Conservation (phyloP, 2,329 filamentous ascomycete species). For the Aureobasidium sp. region DNA sequence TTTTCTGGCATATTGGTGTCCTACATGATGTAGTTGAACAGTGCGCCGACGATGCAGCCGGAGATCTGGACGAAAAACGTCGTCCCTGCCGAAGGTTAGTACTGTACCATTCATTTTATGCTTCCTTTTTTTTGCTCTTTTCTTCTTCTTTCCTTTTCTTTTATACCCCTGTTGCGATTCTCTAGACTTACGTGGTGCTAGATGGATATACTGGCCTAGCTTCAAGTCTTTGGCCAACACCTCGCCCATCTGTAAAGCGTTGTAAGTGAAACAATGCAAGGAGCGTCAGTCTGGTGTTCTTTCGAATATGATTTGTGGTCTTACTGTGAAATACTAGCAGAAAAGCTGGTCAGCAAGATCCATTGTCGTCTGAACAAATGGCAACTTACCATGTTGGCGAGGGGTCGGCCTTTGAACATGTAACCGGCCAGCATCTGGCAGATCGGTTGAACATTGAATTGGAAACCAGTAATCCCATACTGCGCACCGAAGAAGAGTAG, state of each 20-base stretch:
- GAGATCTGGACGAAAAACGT: constrained; percentile 41
- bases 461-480: constrained; percentile 31
- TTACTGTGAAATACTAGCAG: too few relatives aligned
- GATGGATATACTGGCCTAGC: constrained; percentile 32
- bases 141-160: not conserved
- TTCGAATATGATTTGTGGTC: too few relatives aligned
- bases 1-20: not conserved
- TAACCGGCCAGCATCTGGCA: constrained; percentile 46
- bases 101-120: not conserved
- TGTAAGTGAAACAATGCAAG: constrained; percentile 22
- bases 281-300: too few relatives aligned
- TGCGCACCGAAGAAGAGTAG: constrained; percentile 26
- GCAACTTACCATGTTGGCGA: constrained; percentile 25
- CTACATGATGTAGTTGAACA: constrained; percentile 40
- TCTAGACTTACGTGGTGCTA: constrained; percentile 26
- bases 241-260: constrained; percentile 26
- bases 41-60: constrained; percentile 37
- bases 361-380: too few relatives aligned
- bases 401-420: constrained; percentile 35
- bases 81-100: not conserved
- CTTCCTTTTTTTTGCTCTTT: not conserved
- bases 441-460: constrained; percentile 35
- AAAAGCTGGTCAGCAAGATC: too few relatives aligned
- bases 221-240: constrained; percentile 30
- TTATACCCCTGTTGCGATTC: constrained; percentile 14